phyloP scores from a whole-genome alignment of 345 rosid species.

The Citrus medica region DNA sequence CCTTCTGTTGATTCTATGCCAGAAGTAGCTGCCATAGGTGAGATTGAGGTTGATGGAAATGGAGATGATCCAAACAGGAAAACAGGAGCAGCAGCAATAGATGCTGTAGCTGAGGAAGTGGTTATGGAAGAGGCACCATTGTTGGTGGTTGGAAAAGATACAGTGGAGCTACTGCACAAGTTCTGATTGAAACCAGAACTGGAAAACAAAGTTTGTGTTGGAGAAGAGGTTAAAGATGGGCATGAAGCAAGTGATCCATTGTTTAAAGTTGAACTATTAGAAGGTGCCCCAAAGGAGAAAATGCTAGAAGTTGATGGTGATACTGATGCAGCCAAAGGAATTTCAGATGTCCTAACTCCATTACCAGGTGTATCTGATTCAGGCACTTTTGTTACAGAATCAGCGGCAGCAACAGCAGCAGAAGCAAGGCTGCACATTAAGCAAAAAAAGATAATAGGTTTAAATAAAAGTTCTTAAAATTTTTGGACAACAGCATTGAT shows the following conservation, averaged over 20 bases:
- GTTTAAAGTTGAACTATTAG: constrained; percentile 27
- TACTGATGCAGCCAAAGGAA: constrained; percentile 34
- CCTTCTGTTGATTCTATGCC: constrained; percentile 34
- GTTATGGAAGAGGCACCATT: constrained; percentile 20
- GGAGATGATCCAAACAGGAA: constrained; percentile 45
- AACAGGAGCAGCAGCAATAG: constrained; percentile 34
- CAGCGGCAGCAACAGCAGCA: constrained; percentile 30
- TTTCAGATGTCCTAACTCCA: constrained; percentile 23
- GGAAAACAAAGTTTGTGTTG: constrained; percentile 24
- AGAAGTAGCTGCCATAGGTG: constrained; percentile 27
- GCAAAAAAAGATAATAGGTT: not conserved
- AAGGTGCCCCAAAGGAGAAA: constrained; percentile 37
- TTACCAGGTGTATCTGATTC: constrained; percentile 37
- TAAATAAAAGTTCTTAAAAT: not conserved
- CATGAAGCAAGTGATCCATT: constrained; percentile 42
- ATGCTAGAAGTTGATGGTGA: constrained; percentile 32
- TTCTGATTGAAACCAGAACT: constrained; percentile 28
- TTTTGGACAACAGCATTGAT: not conserved
- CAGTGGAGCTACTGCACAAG: constrained; percentile 20
- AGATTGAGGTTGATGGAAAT: constrained; percentile 31
- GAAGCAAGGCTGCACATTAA: constrained; percentile 44
- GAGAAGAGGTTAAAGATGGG: constrained; percentile 28
- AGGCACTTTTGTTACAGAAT: constrained; percentile 26
- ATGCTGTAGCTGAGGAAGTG: constrained; percentile 30
- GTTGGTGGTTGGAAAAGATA: constrained; percentile 12